Conservation (phyloP, 495 filamentous ascomycete species). For the Neurospora hispaniola region DNA sequence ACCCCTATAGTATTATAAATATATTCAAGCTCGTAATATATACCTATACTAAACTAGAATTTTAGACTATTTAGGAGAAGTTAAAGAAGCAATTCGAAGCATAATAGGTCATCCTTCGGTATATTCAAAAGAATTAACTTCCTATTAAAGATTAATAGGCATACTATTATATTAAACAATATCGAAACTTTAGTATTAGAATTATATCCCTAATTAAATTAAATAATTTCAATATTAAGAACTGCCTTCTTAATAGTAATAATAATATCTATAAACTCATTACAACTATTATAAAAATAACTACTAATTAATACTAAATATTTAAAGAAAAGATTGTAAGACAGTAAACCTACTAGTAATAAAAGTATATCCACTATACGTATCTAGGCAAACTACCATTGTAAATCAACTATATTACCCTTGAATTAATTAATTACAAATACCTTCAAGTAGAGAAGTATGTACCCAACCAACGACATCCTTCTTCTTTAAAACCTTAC, state of each 20-base stretch:
- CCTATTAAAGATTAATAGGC: background rate
- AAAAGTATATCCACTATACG: background rate
- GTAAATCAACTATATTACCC: background rate
- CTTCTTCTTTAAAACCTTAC: too few relatives aligned
- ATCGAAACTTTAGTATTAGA: background rate
- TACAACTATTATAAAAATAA: background rate
- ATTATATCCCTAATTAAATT: background rate
- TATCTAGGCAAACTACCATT: background rate
- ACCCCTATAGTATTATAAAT: too few relatives aligned
- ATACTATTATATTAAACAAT: background rate
- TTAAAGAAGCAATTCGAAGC: background rate
- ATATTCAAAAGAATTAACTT: background rate
- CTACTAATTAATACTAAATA: background rate
- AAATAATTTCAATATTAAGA: background rate
- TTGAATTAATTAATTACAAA: background rate
- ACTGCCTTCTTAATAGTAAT: background rate
- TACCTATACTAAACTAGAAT: too few relatives aligned
- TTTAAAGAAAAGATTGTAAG: background rate
- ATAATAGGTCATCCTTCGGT: background rate
- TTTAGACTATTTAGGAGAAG: too few relatives aligned
- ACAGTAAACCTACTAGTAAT: accelerated
- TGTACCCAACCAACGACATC: too few relatives aligned
- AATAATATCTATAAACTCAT: background rate
- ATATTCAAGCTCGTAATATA: too few relatives aligned
- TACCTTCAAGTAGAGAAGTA: background rate